phyloP scores from a whole-genome alignment of 208 protist genomes.

The Trypanosoma mega region DNA sequence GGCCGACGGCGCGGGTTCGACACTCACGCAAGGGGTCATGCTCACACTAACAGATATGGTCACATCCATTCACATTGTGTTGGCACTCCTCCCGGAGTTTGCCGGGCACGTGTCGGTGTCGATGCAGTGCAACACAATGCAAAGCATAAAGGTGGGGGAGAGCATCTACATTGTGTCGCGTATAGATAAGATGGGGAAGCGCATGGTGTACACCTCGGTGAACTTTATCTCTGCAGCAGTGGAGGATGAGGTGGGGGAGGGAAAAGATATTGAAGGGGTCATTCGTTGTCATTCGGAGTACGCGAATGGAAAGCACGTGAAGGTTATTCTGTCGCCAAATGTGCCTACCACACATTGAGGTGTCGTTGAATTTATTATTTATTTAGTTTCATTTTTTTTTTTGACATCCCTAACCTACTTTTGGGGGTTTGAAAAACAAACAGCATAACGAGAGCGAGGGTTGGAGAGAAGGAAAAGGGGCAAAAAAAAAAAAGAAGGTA shows the following conservation, averaged over 20 bases:
- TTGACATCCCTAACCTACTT: conserved; percentile 12
- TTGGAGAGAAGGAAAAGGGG: neutral
- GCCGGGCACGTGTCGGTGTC: conserved; percentile 43
- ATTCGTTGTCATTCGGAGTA: conserved; percentile 26
- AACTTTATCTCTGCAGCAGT: conserved; percentile 27
- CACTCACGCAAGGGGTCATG: conserved; percentile 6
- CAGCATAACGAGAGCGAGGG: too few species aligned
- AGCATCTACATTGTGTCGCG: conserved; percentile 29
- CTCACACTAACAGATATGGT: conserved; percentile 28
- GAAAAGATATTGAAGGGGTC: conserved; percentile 24
- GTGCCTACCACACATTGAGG: neutral
- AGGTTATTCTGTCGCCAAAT: conserved; percentile 32
- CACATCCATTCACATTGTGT: conserved; percentile 31
- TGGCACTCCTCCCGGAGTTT: conserved; percentile 25
- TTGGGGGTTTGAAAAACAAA: too few species aligned
- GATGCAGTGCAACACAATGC: conserved; percentile 41
- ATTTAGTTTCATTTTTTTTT: conserved; percentile 22
- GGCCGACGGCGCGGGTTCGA: neutral
- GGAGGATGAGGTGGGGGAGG: conserved; percentile 4
- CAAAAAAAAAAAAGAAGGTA: neutral
- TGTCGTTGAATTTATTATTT: neutral
- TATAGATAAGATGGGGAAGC: conserved; percentile 52
- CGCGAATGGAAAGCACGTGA: conserved; percentile 53
- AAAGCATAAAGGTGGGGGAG: conserved; percentile 22
- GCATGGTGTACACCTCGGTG: conserved; percentile 43